A percentile compares a stretch with the other conserved stretches of the same genome.
Evolutionary conservation across 495 filamentous ascomycete genomes (phyloP).

Genomic region (Aspergillus campestris): DNA sequence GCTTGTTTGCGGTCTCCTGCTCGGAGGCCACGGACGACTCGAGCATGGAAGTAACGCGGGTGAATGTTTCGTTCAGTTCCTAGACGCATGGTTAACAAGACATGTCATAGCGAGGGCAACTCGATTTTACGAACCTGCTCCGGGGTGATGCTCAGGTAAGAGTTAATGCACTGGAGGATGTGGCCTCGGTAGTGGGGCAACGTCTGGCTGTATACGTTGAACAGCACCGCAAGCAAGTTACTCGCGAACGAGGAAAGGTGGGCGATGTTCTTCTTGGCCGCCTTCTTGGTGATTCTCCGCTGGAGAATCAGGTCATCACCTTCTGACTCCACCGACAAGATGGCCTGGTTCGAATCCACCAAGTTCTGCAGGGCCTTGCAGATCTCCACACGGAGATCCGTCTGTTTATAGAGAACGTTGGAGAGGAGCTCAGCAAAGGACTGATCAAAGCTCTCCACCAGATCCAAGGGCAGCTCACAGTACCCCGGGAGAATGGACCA

Average conservation of each 20-base stretch:
- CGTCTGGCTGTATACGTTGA: slow-evolving; percentile 96
- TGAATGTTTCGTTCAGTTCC: slow-evolving; percentile 81
- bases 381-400: slow-evolving; percentile 74
- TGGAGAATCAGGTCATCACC: slow-evolving; percentile 64
- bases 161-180: slow-evolving; percentile 88
- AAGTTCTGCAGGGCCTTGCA: slow-evolving; percentile 78
- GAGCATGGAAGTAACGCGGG: slow-evolving; percentile 74
- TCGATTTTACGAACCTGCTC: slow-evolving; percentile 37
- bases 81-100: slow-evolving; percentile 18
- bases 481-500: slow-evolving; percentile 95
- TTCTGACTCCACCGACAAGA: slow-evolving; percentile 50
- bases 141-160: slow-evolving; percentile 81
- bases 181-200: slow-evolving; percentile 84
- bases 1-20: slow-evolving; percentile 51
- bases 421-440: slow-evolving; percentile 84
- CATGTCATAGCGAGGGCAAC: neutral
- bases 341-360: slow-evolving; percentile 82
- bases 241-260: slow-evolving; percentile 71
- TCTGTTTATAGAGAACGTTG: slow-evolving; percentile 86
- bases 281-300: slow-evolving; percentile 61
- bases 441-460: slow-evolving; percentile 72
- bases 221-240: slow-evolving; percentile 87
- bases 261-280: slow-evolving; percentile 66
- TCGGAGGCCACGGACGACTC: slow-evolving; percentile 54
- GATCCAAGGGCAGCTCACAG: slow-evolving; percentile 80